Evolutionary conservation across 768 basidiomycete species (phyloP), one percentile per base, ranked within the genome.

Genomic region (Boletus reticuloceps): DNA sequence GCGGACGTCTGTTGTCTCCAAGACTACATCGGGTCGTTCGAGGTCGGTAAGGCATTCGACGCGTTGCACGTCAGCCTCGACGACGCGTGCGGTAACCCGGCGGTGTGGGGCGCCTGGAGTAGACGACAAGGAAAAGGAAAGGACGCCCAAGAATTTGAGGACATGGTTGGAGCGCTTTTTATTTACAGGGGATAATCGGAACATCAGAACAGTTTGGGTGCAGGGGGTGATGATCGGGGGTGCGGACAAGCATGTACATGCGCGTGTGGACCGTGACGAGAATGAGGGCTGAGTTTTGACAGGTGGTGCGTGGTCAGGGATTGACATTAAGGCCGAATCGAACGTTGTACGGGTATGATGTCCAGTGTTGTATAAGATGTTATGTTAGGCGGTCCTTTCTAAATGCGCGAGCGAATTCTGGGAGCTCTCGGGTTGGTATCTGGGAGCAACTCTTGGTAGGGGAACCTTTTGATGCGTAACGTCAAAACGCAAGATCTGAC

Each of bases 171-270:
- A 96, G 71, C 77, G 85, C 60, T 93, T 94, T 70, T 73, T 96
- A 59, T 93, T 91, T 63, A 82, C 84, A 32, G 92, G 91, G 3
- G 93, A 96, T 67, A 86, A 93, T 68, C 75, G 92, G 64, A 94
- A 93, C 67, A 82, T 96, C 47, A 72, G 74, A 41, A 74, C 76
- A 50, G 94, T 97, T 17, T 97, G 84, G 66, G 93, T 98, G 8
- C 85, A 89, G 64, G 94, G 94, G 0, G 68, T 74, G 41, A 65
- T 81, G 17, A 80, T 97, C 36, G 93, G 91, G 2, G 94, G 94
- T 10, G 36, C 27, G 16, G 27, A 34, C 13, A 20, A 19, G 10
- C 22, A 22, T 25, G 13, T 16, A 3, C n/a, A 22, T 37, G 10
- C n/a, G 20, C 5, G 20, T 11, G 10, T 4, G 34, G 6, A 39